These are phyloP conservation scores for Giardia muris DNA, from an alignment of 208 protist species.

Conservation along the genomic window DNA sequence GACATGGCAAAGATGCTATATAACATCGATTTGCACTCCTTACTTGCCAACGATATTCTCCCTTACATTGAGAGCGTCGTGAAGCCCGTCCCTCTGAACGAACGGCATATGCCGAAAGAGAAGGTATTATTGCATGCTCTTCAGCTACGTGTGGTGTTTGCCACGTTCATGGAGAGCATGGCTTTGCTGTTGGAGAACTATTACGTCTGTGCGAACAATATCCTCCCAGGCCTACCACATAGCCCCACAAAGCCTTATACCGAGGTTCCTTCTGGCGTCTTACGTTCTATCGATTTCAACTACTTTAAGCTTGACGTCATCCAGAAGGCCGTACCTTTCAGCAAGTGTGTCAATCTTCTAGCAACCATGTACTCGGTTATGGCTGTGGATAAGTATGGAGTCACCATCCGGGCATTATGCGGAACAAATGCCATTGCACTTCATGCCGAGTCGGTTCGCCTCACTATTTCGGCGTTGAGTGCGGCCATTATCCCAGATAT, in stretches of 20 bases:
- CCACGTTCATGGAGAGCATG: background rate
- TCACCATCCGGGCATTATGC: background rate
- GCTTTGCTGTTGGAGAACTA: background rate
- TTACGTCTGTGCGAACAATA: background rate
- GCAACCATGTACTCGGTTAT: background rate
- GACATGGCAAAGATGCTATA: background rate
- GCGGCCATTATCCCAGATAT: background rate
- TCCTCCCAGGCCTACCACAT: background rate
- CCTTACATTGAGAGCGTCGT: background rate
- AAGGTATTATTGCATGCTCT: background rate
- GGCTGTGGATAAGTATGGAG: background rate
- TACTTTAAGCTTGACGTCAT: background rate
- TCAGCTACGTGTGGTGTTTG: background rate
- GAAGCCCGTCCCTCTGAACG: background rate
- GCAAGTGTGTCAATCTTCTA: background rate
- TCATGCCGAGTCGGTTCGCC: background rate
- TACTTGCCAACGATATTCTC: background rate
- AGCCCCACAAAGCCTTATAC: background rate
- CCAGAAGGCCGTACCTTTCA: background rate
- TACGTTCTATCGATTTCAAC: background rate
- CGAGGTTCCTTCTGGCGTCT: background rate
- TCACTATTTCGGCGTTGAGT: background rate
- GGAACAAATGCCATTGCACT: background rate
- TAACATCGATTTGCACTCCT: background rate
- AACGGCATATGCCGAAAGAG: background rate